phyloP scores from a whole-genome alignment of 139 green algal species.

The Yamagishiella unicocca region DNA sequence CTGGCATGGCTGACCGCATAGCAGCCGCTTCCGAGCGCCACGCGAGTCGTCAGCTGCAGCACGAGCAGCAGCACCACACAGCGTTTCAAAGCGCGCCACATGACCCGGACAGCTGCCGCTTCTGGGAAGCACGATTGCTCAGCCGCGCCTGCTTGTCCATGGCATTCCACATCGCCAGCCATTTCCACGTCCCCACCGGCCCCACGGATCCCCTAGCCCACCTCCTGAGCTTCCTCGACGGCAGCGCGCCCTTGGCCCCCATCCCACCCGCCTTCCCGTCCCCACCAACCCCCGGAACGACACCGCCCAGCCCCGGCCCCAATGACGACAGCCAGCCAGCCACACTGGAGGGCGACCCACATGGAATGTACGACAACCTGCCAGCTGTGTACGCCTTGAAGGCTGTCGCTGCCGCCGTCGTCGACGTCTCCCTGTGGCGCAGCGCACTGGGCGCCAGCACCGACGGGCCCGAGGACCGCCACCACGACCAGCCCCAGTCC shows the following conservation, averaged over 20 bases:
- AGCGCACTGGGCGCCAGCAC: too few relatives aligned
- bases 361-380: slow-evolving; percentile 39
- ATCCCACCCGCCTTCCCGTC: too few relatives aligned
- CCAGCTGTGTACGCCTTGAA: slow-evolving; percentile 11
- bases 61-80: background rate
- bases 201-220: background rate
- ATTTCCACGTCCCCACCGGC: slow-evolving; percentile 7
- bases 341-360: background rate
- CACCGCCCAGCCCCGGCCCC: too few relatives aligned
- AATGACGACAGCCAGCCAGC: too few relatives aligned
- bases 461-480: too few relatives aligned
- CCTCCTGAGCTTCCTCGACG: background rate
- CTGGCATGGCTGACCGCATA: slow-evolving; percentile 25
- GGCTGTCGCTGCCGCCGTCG: background rate
- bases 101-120: background rate
- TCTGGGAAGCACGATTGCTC: slow-evolving; percentile 25
- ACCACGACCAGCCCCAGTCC: too few relatives aligned
- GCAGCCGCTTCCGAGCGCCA: background rate
- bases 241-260: too few relatives aligned
- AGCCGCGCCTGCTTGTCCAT: slow-evolving; percentile 23
- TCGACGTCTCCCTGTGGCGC: background rate
- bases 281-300: too few relatives aligned
- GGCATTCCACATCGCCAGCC: slow-evolving; percentile 44
- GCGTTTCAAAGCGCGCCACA: background rate
- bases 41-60: background rate